Evolutionary conservation across 2,329 filamentous ascomycete species (phyloP), one percentile per base, ranked within the genome.

Genomic region (Fusarium veterinarium): DNA sequence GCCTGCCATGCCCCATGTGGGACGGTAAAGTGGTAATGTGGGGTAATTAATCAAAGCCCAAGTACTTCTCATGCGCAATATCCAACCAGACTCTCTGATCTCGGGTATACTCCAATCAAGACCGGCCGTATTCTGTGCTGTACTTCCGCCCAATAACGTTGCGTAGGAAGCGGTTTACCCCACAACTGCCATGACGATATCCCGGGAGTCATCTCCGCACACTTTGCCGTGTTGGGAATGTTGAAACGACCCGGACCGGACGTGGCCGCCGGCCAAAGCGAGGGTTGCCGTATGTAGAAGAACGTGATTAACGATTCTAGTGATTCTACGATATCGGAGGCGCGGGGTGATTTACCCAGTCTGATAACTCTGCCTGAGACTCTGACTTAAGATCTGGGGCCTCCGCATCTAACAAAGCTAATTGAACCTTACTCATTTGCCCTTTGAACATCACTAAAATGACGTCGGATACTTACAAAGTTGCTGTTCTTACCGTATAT

Each of bases 241-340:
- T 68, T 64, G 37, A 48, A 53, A 68, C 67, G 67, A 69, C 67
- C 56, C 49, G 68, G 61, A 12, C 68, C 60, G 28, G 37, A 53
- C n/a, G 10, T 48, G 55, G 45, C 66, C 63, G 62, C n/a, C 62
- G 56, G 58, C 45, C 40, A 33, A 44, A n/a, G 38, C 20, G 30
- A 68, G 45, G 30, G 19, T 67, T 67, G 16, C 58, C 51, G 1
- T 3, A 56, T 66, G 1, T 0, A 35, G 52, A 53, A 14, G 40
- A 31, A 41, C n/a, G 23, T 42, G 14, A 16, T n/a, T 19, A 16
- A 10, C 6, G 1, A 31, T 51, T 53, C 35, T 17, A 10, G 14
- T 17, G 35, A 53, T n/a, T 17, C 49, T 12, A 30, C 35, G 35
- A 30, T 40, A 40, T 53, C 25, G 49, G 49, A 53, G 19, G 5